phyloP scores from a whole-genome alignment of 495 filamentous ascomycete species.

The Parathielavia appendiculata region DNA sequence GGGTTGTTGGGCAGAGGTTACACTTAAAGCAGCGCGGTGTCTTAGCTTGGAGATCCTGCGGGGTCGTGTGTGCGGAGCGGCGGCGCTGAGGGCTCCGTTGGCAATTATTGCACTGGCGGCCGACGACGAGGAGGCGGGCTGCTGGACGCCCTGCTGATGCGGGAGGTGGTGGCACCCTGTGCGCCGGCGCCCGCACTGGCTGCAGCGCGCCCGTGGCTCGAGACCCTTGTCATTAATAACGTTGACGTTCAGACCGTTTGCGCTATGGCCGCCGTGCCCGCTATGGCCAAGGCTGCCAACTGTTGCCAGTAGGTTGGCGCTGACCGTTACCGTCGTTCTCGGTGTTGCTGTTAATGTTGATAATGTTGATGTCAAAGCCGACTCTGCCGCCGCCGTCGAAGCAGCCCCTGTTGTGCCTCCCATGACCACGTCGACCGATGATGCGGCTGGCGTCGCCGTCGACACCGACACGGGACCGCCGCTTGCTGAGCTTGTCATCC shows the following conservation, averaged over 20 bases:
- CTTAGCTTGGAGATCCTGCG: conserved; percentile 37
- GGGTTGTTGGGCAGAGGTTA: conserved; percentile 19
- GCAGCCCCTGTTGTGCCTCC: conserved; percentile 4
- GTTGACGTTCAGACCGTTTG: not conserved
- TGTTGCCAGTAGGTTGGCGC: conserved; percentile 15
- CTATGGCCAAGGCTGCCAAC: conserved; percentile 1
- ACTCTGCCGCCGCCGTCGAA: not conserved
- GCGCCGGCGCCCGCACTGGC: conserved; percentile 34
- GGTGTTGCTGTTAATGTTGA: conserved; percentile 6
- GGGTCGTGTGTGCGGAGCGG: conserved; percentile 24
- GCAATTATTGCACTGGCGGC: conserved; percentile 18
- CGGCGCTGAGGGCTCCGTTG: conserved; percentile 33
- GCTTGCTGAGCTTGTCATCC: conserved; percentile 25
- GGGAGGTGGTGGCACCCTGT: conserved; percentile 27
- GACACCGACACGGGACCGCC: conserved; percentile 24
- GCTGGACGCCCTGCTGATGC: conserved; percentile 10
- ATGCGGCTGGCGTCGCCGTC: conserved; percentile 17
- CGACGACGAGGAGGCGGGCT: conserved; percentile 13
- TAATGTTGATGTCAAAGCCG: not conserved
- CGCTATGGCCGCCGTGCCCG: not conserved
- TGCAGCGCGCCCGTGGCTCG: conserved; percentile 27
- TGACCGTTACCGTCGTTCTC: conserved; percentile 3
- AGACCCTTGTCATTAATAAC: conserved; percentile 23
- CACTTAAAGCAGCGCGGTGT: conserved; percentile 31
- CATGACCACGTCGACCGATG: conserved; percentile 19